Conservation (phyloP, 164 flowering plant genomes). For the Houttuynia cordata region DNA sequence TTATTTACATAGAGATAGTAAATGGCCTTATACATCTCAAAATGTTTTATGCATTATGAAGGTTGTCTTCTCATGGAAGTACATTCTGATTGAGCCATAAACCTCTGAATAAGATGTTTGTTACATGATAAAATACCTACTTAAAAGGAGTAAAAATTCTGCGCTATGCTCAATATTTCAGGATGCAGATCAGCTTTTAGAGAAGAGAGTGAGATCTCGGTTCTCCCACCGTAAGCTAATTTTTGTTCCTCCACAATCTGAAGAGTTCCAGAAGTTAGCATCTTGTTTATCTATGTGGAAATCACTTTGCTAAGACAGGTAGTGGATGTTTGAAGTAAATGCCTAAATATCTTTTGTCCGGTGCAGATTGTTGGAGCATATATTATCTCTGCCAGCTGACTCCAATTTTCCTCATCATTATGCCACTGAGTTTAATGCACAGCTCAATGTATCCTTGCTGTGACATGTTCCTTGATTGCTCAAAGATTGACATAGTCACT, state of each 20-base stretch:
- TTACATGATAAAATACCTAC: not conserved
- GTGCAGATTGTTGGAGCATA: slow-evolving; percentile 60
- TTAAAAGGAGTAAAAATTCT: not conserved
- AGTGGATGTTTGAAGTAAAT: not conserved
- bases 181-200: slow-evolving; percentile 99
- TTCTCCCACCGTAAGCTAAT: slow-evolving; percentile 92
- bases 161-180: slow-evolving; percentile 10
- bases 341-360: not conserved
- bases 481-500: too few species aligned
- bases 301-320: not conserved
- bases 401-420: slow-evolving; percentile 46
- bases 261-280: slow-evolving; percentile 49
- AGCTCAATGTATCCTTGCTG: slow-evolving; percentile 58
- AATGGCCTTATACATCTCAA: too few species aligned
- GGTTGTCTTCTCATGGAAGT: not conserved
- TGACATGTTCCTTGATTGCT: not conserved
- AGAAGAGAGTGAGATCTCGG: slow-evolving; percentile 95
- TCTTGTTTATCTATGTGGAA: not conserved
- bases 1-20: too few species aligned
- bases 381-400: slow-evolving; percentile 56
- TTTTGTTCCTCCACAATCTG: slow-evolving; percentile 76
- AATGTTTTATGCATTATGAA: too few species aligned
- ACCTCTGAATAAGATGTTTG: not conserved
- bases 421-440: slow-evolving; percentile 47
- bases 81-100: too few species aligned